Base-by-base conservation (phyloP, 345 rosid species). In the Gossypioides kirkii region DNA sequence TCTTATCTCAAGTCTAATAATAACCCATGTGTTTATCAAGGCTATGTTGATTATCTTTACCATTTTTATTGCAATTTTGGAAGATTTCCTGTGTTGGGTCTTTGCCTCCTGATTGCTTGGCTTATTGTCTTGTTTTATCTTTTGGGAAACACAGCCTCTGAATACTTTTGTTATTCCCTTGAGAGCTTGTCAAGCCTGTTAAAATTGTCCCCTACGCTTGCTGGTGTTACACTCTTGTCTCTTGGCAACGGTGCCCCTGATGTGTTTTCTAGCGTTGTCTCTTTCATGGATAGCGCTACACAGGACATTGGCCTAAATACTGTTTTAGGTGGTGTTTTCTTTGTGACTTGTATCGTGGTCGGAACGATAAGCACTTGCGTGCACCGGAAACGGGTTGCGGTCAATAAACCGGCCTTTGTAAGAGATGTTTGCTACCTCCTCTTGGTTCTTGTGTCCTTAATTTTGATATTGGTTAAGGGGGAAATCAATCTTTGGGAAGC, bases 161-260 rank as follows among this genome's bases (percentile, higher is more conserved):
- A 86, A 13, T 94, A 94, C 84, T 94, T 94, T 63, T 94, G 98
- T 73, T 85, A 86, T 70, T 94, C 97, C 1, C 87, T 94, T 12
- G 93, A 91, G 84, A 81, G 82, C 66, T 68, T 94, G 53, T 89
- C 98, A 2, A 75, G 74, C 74, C 64, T 92, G 26, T 71, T 92
- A 71, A 90, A 90, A 61, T 77, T 94, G 63, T 88, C 97, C 72
- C 97, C 98, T 2, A 85, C 95, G 28, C 86, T 94, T 73, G 92
- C 97, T 36, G 97, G 98, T 20, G 91, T 89, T 32, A 94, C 98
- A 36, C 93, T 94, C 56, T 89, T 94, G 77, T 90, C 98, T 64
- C 90, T 94, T 6, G 97, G 98, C 3, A 92, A 94, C 64, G 98
- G 98, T 7, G 93, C 97, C 3, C 91, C 95, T 0, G 98, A 92